Evolutionary conservation across 805 yeast species (phyloP).

Genomic region (Saccharomycopsis capsularis): DNA sequence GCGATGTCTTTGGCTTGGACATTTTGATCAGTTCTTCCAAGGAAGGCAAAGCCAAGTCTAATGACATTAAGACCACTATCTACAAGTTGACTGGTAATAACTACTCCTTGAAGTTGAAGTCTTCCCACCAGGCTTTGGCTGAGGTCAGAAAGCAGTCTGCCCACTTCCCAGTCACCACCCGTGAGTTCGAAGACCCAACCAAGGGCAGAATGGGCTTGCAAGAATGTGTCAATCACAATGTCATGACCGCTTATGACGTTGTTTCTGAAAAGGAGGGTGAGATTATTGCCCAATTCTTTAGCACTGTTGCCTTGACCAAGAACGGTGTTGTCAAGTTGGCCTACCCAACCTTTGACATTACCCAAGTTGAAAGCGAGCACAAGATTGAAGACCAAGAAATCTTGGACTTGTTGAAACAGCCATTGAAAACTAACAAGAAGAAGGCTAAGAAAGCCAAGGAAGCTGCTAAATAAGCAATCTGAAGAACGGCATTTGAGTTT

Average conservation of each 20-base stretch:
- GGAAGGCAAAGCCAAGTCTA: slow-evolving; percentile 57
- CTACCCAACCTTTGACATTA: slow-evolving; percentile 43
- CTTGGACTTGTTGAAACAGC: slow-evolving; percentile 19
- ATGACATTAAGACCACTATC: slow-evolving; percentile 55
- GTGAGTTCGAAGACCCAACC: slow-evolving; percentile 59
- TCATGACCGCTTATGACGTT: slow-evolving; percentile 62
- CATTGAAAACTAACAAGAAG: slow-evolving; percentile 21
- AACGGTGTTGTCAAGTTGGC: slow-evolving; percentile 64
- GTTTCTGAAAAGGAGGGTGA: slow-evolving; percentile 61
- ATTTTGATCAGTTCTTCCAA: slow-evolving; percentile 55
- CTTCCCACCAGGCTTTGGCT: slow-evolving; percentile 58
- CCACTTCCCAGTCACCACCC: slow-evolving; percentile 62
- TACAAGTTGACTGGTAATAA: slow-evolving; percentile 65
- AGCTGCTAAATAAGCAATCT: background rate
- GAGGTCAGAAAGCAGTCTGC: slow-evolving; percentile 62
- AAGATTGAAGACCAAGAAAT: slow-evolving; percentile 43
- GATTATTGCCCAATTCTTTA: slow-evolving; percentile 61
- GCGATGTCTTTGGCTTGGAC: slow-evolving; percentile 74
- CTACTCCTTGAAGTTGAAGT: slow-evolving; percentile 62
- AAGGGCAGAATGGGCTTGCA: slow-evolving; percentile 68
- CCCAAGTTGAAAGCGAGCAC: slow-evolving; percentile 49
- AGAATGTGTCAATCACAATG: slow-evolving; percentile 63
- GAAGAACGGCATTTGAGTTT: no score
- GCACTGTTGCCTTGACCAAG: slow-evolving; percentile 70
- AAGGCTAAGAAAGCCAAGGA: slow-evolving; percentile 9